Evolutionary conservation across 345 rosid genomes (phyloP), one percentile per base, ranked within the genome.

Genomic region (Citrus australasica): DNA sequence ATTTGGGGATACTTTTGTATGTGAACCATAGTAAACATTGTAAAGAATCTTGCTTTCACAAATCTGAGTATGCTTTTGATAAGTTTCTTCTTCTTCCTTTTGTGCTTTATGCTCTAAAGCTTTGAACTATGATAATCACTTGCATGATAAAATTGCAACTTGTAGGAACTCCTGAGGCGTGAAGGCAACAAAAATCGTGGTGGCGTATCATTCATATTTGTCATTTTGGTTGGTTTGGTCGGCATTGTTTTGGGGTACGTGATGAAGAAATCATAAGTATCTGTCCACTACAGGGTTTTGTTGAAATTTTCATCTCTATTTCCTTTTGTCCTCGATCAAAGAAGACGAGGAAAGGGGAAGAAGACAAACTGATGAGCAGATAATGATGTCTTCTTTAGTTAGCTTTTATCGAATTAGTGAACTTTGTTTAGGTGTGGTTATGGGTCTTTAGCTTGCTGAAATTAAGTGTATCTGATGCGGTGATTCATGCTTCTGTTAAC

Each of bases 191-290:
- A 82, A 83, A 84, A 73, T 79, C 79, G 74, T 1, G 87, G 82
- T 19, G 90, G 91, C 42, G 80, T 88, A 58, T 89, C 94, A 0
- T 80, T 83, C 69, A 79, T 85, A 84, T 79, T 90, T 73, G 90
- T 92, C 74, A 73, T 89, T 77, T 46, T 90, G 25, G 80, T 90
- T 56, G 93, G 91, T 62, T 69, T 92, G 83, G 87, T 92, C 0
- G 91, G 96, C 81, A 68, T 92, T 76, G 35, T 92, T 48, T 67
- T 90, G 86, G 96, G 96, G 33, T 92, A 89, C 62, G 59, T 90
- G 73, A 76, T 89, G 89, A 92, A 90, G 90, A 89, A 78, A 83
- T 79, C 91, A 10, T 90, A 81, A 85, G 42, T 77, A 27, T 30
- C 16, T 21, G n/a, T 9, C 46, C 38, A 1, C 21, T 4, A 1